A percentile compares a stretch with the other conserved stretches of the same genome.
Conservation (phyloP, 2,329 filamentous ascomycete genomes). For the Colletotrichum endophyticum region DNA sequence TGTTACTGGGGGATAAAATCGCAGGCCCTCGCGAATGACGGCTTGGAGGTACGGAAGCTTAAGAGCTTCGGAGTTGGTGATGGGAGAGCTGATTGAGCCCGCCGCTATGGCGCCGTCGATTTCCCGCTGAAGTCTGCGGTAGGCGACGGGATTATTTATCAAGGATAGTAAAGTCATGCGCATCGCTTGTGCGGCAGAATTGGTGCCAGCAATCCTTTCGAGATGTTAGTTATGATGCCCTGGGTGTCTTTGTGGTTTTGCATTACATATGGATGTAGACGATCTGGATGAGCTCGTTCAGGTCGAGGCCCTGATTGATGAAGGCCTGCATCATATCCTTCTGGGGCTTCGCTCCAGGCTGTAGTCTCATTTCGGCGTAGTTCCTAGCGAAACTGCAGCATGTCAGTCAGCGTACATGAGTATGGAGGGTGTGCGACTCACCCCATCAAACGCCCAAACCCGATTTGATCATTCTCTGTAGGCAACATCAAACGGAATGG, state of each 20-base stretch:
- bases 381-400: conserved; percentile 27
- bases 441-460: conserved; percentile 42
- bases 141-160: conserved; percentile 48
- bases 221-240: background rate
- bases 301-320: conserved; percentile 38
- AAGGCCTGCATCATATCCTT: conserved; percentile 46
- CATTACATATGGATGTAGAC: conserved; percentile 43
- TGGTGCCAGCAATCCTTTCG: conserved; percentile 61
- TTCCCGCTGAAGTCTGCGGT: conserved; percentile 45
- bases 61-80: conserved; percentile 54
- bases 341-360: conserved; percentile 26
- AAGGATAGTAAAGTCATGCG: conserved; percentile 58
- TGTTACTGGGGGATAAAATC: conserved; percentile 59
- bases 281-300: conserved; percentile 41
- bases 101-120: conserved; percentile 44
- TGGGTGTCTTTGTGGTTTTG: background rate
- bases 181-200: conserved; percentile 66
- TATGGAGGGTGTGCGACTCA: conserved; percentile 5
- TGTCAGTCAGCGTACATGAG: background rate
- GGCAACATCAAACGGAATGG: conserved; percentile 46
- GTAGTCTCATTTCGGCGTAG: conserved; percentile 29
- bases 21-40: conserved; percentile 61
- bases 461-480: conserved; percentile 39
- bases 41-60: conserved; percentile 60
- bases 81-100: conserved; percentile 36